These are phyloP conservation scores for Botryotinia globosa DNA, from an alignment of 2,329 filamentous ascomycete species.

Conservation along the genomic window DNA sequence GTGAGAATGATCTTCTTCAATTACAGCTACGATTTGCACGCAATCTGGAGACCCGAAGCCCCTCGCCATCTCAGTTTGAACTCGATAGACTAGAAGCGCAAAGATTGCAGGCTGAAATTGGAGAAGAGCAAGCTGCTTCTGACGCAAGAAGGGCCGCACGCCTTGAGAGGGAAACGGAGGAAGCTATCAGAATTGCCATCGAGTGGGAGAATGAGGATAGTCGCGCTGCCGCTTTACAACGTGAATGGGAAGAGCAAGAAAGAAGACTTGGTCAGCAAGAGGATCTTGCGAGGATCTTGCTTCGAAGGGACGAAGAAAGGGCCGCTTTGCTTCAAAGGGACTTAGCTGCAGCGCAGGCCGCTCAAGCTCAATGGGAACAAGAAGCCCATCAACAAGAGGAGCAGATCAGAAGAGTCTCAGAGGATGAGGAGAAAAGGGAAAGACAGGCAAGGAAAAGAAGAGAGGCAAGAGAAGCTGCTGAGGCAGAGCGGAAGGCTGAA, in stretches of 20 bases:
- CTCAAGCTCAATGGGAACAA: constrained; percentile 18
- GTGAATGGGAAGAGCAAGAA: constrained; percentile 16
- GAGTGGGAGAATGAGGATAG: constrained; percentile 20
- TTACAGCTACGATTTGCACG: constrained; percentile 12
- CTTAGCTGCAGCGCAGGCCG: constrained; percentile 18
- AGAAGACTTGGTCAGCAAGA: constrained; percentile 10
- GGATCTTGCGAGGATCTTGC: constrained; percentile 3
- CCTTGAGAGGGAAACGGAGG: constrained; percentile 14
- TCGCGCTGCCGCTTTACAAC: background rate
- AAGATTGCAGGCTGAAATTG: constrained; percentile 19
- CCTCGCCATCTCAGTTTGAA: constrained; percentile 7
- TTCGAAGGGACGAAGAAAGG: constrained; percentile 9
- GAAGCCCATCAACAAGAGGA: constrained; percentile 2
- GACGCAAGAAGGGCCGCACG: background rate
- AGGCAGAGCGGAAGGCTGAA: background rate
- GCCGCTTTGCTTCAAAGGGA: background rate
- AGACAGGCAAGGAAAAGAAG: constrained; percentile 1
- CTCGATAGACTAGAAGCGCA: constrained; percentile 18
- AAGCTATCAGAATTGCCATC: constrained; percentile 15
- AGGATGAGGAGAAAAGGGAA: background rate
- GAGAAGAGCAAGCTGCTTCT: constrained; percentile 10
- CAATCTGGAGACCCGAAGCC: background rate
- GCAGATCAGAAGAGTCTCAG: background rate
- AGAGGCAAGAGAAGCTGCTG: background rate
- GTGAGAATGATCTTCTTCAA: constrained; percentile 16